A percentile compares a stretch with the other conserved stretches of the same genome.
Evolutionary conservation across 2,329 filamentous ascomycete genomes (phyloP).

Genomic region (Aurifilum marmelostoma): DNA sequence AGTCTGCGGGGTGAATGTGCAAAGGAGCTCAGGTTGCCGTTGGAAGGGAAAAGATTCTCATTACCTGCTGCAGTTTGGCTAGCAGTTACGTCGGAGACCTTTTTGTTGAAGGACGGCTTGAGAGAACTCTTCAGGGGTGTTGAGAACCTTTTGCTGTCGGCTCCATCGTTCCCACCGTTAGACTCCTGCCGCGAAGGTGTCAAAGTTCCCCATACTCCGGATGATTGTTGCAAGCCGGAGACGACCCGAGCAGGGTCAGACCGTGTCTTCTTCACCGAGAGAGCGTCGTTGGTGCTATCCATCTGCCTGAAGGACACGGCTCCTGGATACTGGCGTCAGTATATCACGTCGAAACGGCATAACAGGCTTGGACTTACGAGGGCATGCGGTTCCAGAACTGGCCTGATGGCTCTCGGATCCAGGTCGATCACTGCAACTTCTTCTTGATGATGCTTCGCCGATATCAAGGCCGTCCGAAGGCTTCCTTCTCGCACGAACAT

Average conservation of each 20-base stretch:
- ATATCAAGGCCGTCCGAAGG: neutral
- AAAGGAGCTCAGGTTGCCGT: neutral
- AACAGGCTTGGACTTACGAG: neutral
- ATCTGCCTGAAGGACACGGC: constrained; percentile 27
- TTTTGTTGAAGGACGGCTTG: constrained; percentile 11
- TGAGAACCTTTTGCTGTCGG: neutral
- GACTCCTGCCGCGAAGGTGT: constrained; percentile 24
- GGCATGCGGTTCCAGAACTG: neutral
- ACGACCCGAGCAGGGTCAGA: constrained; percentile 11
- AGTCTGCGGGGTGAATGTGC: constrained; percentile 1
- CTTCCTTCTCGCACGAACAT: neutral
- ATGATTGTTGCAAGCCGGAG: constrained; percentile 4
- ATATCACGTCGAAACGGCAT: neutral
- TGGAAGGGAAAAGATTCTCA: neutral
- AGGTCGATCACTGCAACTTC: neutral
- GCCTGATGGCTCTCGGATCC: neutral
- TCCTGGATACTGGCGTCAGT: constrained; percentile 12
- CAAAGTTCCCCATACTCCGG: constrained; percentile 4
- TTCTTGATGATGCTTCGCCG: neutral
- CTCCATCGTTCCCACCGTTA: neutral
- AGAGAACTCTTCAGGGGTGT: constrained; percentile 27
- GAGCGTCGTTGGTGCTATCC: constrained; percentile 26
- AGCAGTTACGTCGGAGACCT: neutral
- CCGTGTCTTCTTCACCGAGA: constrained; percentile 29
- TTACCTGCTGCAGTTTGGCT: neutral